Conservation (phyloP, 768 basidiomycete genomes). For the Lyophyllum semitale region DNA sequence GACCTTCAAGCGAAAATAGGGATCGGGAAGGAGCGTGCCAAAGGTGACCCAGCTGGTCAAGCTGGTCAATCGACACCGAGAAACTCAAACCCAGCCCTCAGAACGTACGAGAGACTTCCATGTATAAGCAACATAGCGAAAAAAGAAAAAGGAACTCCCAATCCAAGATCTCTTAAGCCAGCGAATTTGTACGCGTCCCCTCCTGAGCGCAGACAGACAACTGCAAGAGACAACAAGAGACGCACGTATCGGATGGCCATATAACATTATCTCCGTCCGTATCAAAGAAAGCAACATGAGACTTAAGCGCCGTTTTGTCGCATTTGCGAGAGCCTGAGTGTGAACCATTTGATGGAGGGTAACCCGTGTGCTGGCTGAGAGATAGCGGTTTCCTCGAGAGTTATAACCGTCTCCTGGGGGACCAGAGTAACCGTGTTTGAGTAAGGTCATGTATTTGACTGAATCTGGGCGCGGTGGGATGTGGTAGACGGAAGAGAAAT, state of each 20-base stretch:
- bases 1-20: conserved; percentile 43
- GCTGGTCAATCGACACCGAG: not conserved
- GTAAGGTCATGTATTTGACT: conserved; percentile 6
- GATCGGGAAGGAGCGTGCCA: conserved; percentile 40
- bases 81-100: not conserved
- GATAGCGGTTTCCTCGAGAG: too few relatives aligned
- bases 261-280: conserved; percentile 44
- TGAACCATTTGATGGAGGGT: too few relatives aligned
- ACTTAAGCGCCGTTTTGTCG: conserved; percentile 39
- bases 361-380: too few relatives aligned
- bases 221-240: not conserved
- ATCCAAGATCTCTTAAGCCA: conserved; percentile 40
- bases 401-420: too few relatives aligned
- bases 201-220: not conserved
- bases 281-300: conserved; percentile 49
- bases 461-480: conserved; percentile 7
- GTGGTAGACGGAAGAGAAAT: conserved; percentile 16
- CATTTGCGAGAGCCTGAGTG: conserved; percentile 21
- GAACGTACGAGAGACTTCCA: conserved; percentile 39
- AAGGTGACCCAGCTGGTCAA: conserved; percentile 34
- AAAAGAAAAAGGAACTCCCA: conserved; percentile 36
- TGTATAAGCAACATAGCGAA: conserved; percentile 40
- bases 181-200: conserved; percentile 25
- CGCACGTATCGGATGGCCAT: conserved; percentile 49
- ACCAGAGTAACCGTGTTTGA: conserved; percentile 14